Base-by-base conservation (phyloP, 1,139 yeast species). In the Lodderomyces beijingensis region DNA sequence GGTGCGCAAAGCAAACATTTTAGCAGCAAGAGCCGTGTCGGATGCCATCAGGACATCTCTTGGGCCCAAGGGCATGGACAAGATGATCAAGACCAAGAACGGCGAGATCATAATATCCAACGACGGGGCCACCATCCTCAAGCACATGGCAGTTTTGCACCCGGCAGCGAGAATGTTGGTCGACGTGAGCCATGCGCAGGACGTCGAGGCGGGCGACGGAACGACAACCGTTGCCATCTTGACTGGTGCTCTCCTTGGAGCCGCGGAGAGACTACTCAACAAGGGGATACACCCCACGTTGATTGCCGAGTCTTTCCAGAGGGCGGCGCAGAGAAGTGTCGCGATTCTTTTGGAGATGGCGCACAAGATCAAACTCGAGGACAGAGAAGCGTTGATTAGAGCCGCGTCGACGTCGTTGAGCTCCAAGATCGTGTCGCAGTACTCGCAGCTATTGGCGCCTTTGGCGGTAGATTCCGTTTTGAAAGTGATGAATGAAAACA, bases 61-160 rank as follows among this genome's bases (percentile, higher is more conserved):
- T 39, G 99, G 99, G 22, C 99, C 99, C 34, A 89, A 88, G 59
- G 98, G 99, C 40, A 91, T 91, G 98, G 99, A 91, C 59, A 93
- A 93, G 68, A 91, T 91, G 98, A 86, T 86, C 64, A 88, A 86
- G 61, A 88, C 97, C 20, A 83, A 89, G 36, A 75, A 75, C 33
- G 97, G 97, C 25, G 91, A 91, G 53, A 85, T 91, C 47, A 84
- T 91, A 52, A 89, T 93, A 46, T 88, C 97, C 42, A 93, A 91
- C 57, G 99, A 91, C 62, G 99, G 99, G 27, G 97, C 94, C 55
- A 88, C 97, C 12, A 93, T 93, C 50, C 69, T 93, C 48, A 83
- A 87, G 53, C 97, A 93, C 55, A 91, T 93, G 93, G 97, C 96
- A 7, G 95, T 93, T 28, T 72, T 93, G 49, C 98, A 88, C 57